These are phyloP conservation scores for Tilletiaria anomala DNA, from an alignment of 1,284 basidiomycete species.

Conservation along the genomic window DNA sequence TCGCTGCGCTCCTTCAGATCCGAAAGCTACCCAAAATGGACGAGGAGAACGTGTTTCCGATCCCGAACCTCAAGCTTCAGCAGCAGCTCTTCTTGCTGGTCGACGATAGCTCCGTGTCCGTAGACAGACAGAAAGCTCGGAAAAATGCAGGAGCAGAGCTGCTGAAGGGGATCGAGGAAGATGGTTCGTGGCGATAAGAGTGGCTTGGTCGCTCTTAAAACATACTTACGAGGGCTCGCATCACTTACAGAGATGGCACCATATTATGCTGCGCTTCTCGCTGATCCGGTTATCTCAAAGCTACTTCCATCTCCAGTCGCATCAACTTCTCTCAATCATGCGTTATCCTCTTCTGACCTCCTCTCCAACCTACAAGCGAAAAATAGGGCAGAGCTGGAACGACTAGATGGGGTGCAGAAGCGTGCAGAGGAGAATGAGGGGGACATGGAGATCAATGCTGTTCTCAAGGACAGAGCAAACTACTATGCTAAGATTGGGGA, in stretches of 20 bases:
- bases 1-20: neutral
- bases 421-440: constrained; percentile 83
- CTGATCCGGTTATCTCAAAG: constrained; percentile 35
- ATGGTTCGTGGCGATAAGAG: constrained; percentile 50
- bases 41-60: constrained; percentile 24
- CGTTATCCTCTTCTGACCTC: constrained; percentile 42
- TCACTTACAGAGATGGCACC: constrained; percentile 40
- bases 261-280: constrained; percentile 27
- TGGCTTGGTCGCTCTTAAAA: constrained; percentile 5
- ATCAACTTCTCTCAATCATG: neutral
- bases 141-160: constrained; percentile 53
- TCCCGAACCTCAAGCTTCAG: constrained; percentile 35
- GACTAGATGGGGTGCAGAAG: constrained; percentile 61
- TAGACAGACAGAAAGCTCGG: neutral
- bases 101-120: neutral
- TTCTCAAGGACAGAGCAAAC: constrained; percentile 66
- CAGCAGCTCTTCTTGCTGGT: constrained; percentile 26
- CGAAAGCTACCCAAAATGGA: constrained; percentile 13
- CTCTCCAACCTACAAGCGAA: constrained; percentile 57
- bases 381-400: constrained; percentile 62
- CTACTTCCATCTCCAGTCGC: constrained; percentile 4
- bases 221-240: too few species aligned
- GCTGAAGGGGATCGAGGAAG: constrained; percentile 64
- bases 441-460: constrained; percentile 82
- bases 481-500: constrained; percentile 82